Evolutionary conservation across 345 rosid genomes (phyloP), one percentile per base, ranked within the genome.

Genomic region (Linum tenue): DNA sequence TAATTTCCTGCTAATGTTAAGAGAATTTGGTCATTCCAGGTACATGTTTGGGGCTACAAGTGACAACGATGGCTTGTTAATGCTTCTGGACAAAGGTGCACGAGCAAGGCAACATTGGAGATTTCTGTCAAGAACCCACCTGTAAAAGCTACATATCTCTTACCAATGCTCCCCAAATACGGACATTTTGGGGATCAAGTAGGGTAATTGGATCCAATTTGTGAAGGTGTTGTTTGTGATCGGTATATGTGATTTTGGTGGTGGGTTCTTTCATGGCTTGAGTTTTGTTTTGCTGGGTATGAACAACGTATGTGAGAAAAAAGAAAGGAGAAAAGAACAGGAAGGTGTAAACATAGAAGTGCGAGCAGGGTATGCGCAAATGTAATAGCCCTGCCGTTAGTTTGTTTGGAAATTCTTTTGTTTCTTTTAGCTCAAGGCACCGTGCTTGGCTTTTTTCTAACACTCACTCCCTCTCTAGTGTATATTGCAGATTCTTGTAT

Each of bases 71-170:
- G 99, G 99, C 67, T 79, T 95, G 87, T 81, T 85, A 60, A 79
- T 95, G 87, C 85, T 91, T 39, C 72, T 95, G 65, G 99, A 95
- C 68, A 87, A 85, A 75, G 80, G 77, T 44, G 83, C 95, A 55
- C 79, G 73, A 51, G 70, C 75, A 60, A 71, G 83, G 73, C 92
- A 78, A 65, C 11, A 48, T 48, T 83, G 87, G 95, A 85, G 91
- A 83, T 95, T 96, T 69, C 83, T 86, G 61, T 67, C 84, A 67
- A 95, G 95, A 73, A 77, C 85, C 2, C 95, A 84, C 53, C 53
- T 48, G 14, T 48, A 48, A 48, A 48, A 48, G 14, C 11, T 9
- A 3, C 3, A 22, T 22, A 22, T 22, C 53, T 9, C 53, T 9
- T 44, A 5, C 11, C 51, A 14, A 44, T 7, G 10, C 31, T 22